Base-by-base conservation (phyloP, 2,329 filamentous ascomycete genomes). In the Polychaeton citri region DNA sequence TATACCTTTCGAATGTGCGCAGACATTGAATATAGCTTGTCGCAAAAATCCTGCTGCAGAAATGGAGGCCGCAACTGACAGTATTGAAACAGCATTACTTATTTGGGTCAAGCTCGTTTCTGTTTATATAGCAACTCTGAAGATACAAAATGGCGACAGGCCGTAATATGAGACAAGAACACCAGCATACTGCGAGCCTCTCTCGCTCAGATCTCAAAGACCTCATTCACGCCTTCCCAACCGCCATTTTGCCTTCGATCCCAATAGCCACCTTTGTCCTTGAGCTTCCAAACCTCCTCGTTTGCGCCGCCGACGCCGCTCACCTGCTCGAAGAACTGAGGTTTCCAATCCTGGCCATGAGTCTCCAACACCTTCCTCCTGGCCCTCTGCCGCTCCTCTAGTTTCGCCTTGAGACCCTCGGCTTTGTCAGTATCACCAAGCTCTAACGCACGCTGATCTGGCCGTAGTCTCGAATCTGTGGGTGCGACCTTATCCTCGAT, bases 201-300 rank as follows among this genome's bases (percentile, higher is more conserved):
- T n/a, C n/a, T n/a, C n/a, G n/a, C 30, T 51, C 42, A 56, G 16
- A 46, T 37, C 44, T 59, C 54, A 52, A 78, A 73, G 33, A 79
- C 68, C 37, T 69, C 62, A 38, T 65, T 58, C 28, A 76, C 64
- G 5, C 64, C 66, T 6, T 59, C 59, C 84, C 83, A 94, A 38
- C 65, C 65, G 1, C 78, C 78, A 44, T 64, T 72, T 2, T 67
- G 70, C 41, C 88, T 72, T 60, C 84, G 79, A 54, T 94, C 87
- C 90, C 90, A 98, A 61, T 98, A 98, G 6, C 84, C 79, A 13
- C 92, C 85, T 59, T 80, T 86, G 15, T 86, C 85, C 63, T 79
- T 90, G 43, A 94, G 59, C 50, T 76, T 49, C 66, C 66, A 69
- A n/a, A 66, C 54, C 46, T 68, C 66, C 41, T 67, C 63, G 0